Evolutionary conservation across 164 flowering plant species (phyloP), one percentile per base, ranked within the genome.

Genomic region (Litsea cubeba): DNA sequence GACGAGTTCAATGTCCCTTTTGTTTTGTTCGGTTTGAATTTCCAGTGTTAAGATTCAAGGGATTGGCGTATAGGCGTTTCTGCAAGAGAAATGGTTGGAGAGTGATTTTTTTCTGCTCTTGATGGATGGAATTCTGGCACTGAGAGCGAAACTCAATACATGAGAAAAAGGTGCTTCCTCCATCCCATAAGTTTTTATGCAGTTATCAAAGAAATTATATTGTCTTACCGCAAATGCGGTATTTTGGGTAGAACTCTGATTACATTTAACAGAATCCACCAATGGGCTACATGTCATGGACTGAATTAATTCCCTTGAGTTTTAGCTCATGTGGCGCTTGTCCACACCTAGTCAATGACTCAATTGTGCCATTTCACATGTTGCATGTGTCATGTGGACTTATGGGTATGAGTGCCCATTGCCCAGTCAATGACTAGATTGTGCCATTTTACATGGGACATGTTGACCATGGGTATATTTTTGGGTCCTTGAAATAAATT

Each of bases 101-200:
- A 57, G 65, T 62, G 67, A 23, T 68, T 3, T 72, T n/a, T 69
- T 62, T 77, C 80, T 25, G 77, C 77, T 64, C 40, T 74, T 50
- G 70, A 65, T 25, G 81, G 74, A 26, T 71, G 23, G 71, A 66
- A 35, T 71, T 32, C 84, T 11, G 74, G 70, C 12, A 32, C 26
- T 71, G 72, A 49, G 57, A 24, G 78, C 49, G 75, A 66, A 32
- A 25, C 65, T 25, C 23, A 62, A 20, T 62, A 66, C 72, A 51
- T 17, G 17, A 81, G 71, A 69, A 84, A 80, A 81, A 86, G 86
- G 83, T 25, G 12, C 1, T 58, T 49, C 23, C 18, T 58, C 0
- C 46, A 30, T 51, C 18, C 35, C 35, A 30, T 17, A 15, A 35
- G 26, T 26, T 17, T 54, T 18, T 12, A 15, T 54, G 18, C 60